Evolutionary conservation across 129 eudicot species (phyloP).

Genomic region (Calendula officinalis): DNA sequence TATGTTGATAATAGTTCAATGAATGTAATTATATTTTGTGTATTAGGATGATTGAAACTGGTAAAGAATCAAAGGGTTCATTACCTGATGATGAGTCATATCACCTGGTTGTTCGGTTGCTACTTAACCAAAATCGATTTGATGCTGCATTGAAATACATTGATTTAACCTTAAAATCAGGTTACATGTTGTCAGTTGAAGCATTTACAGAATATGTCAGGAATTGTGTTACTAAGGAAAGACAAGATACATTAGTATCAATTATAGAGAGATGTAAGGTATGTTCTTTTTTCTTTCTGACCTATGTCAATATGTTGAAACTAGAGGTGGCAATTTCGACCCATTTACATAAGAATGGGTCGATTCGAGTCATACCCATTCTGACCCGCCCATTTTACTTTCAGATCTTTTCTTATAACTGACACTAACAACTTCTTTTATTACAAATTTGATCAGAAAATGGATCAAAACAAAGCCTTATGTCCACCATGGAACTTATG

Average conservation of each 20-base stretch:
- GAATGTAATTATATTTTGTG: background rate
- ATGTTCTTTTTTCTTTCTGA: background rate
- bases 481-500: slow-evolving; percentile 71
- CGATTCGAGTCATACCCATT: background rate
- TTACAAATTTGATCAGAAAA: slow-evolving; percentile 48
- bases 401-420: background rate
- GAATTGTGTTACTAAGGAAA: slow-evolving; percentile 51
- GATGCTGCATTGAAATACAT: slow-evolving; percentile 73
- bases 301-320: too few species aligned
- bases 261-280: slow-evolving; percentile 98
- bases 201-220: slow-evolving; percentile 55
- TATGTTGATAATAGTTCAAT: background rate
- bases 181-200: slow-evolving; percentile 53
- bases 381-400: too few species aligned
- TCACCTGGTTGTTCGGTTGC: slow-evolving; percentile 58
- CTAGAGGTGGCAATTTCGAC: too few species aligned
- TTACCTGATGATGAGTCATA: slow-evolving; percentile 83
- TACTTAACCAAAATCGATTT: slow-evolving; percentile 44
- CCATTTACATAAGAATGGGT: background rate
- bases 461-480: slow-evolving; percentile 76
- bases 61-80: slow-evolving; percentile 54
- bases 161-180: slow-evolving; percentile 66
- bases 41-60: slow-evolving; percentile 70
- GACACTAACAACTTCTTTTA: slow-evolving; percentile 2
- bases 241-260: slow-evolving; percentile 67